phyloP scores from a whole-genome alignment of 2,329 filamentous ascomycete species.

The Curvularia sp. region DNA sequence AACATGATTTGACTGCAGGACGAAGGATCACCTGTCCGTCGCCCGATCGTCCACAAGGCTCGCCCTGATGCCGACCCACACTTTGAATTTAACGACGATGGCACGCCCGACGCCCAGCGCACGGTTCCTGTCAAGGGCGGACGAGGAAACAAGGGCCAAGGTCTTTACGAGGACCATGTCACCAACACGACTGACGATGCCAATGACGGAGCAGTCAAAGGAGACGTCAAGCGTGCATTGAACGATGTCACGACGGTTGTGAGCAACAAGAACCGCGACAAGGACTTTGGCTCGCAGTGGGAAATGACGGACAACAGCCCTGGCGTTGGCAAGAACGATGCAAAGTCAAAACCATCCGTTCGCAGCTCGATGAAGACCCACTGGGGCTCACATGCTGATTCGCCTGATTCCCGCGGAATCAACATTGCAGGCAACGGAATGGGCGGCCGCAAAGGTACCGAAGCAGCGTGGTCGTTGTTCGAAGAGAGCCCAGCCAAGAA shows the following conservation, averaged over 20 bases:
- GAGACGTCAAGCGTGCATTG: slow-evolving; percentile 55
- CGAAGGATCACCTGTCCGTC: slow-evolving; percentile 64
- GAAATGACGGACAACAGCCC: slow-evolving; percentile 73
- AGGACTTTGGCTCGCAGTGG: slow-evolving; percentile 82
- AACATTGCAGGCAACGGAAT: slow-evolving; percentile 53
- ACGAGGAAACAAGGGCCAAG: slow-evolving; percentile 70
- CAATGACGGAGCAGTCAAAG: background rate
- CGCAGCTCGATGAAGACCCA: slow-evolving; percentile 62
- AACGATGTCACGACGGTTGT: slow-evolving; percentile 74
- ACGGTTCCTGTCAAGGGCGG: slow-evolving; percentile 52
- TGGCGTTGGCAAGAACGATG: slow-evolving; percentile 48
- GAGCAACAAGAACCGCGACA: slow-evolving; percentile 74
- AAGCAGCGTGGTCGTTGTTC: slow-evolving; percentile 51
- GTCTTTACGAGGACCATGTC: slow-evolving; percentile 79
- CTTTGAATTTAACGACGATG: slow-evolving; percentile 83
- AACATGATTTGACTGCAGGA: slow-evolving; percentile 51
- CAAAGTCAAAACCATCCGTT: slow-evolving; percentile 59
- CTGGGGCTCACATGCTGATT: slow-evolving; percentile 43
- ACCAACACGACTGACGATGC: slow-evolving; percentile 56
- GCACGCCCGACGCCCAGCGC: slow-evolving; percentile 62
- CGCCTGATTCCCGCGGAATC: slow-evolving; percentile 40
- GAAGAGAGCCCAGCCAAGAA: slow-evolving; percentile 41
- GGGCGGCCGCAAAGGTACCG: slow-evolving; percentile 49
- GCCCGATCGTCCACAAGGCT: slow-evolving; percentile 67
- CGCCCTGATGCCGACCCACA: slow-evolving; percentile 82